phyloP scores from a whole-genome alignment of 495 filamentous ascomycete species.

The Lentithecium fluviatile region DNA sequence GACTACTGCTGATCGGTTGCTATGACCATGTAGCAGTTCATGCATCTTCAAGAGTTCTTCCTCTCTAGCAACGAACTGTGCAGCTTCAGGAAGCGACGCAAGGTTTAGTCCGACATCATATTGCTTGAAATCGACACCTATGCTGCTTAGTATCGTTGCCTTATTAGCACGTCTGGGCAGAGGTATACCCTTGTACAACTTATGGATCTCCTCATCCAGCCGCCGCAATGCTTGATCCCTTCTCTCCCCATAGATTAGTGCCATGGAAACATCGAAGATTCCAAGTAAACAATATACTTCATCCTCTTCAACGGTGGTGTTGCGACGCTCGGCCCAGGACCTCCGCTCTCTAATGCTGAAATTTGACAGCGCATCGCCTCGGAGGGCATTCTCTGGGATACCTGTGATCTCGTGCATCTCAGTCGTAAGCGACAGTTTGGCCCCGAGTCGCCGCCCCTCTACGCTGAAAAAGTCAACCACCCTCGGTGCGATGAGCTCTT shows the following conservation, averaged over 20 bases:
- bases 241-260: constrained; percentile 17
- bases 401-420: constrained; percentile 31
- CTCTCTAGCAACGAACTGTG: constrained; percentile 28
- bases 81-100: constrained; percentile 21
- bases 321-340: constrained; percentile 31
- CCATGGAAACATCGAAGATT: constrained; percentile 15
- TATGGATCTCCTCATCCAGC: constrained; percentile 22
- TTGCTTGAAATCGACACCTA: constrained; percentile 24
- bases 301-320: constrained; percentile 26
- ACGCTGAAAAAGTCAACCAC: constrained; percentile 33
- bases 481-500: constrained; percentile 24
- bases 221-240: constrained; percentile 14
- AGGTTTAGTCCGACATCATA: constrained; percentile 22
- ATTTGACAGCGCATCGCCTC: constrained; percentile 29
- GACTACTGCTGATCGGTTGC: neutral
- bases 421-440: constrained; percentile 25
- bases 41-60: constrained; percentile 27
- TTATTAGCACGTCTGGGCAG: neutral
- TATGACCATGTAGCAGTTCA: constrained; percentile 16
- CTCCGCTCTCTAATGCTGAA: constrained; percentile 24
- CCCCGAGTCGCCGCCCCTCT: constrained; percentile 27
- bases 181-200: constrained; percentile 12
- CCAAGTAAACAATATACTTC: constrained; percentile 18
- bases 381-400: constrained; percentile 30
- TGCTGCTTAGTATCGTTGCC: constrained; percentile 10